Conservation (phyloP, 176 grass and related monocot species). For the Phyllostachys edulis region DNA sequence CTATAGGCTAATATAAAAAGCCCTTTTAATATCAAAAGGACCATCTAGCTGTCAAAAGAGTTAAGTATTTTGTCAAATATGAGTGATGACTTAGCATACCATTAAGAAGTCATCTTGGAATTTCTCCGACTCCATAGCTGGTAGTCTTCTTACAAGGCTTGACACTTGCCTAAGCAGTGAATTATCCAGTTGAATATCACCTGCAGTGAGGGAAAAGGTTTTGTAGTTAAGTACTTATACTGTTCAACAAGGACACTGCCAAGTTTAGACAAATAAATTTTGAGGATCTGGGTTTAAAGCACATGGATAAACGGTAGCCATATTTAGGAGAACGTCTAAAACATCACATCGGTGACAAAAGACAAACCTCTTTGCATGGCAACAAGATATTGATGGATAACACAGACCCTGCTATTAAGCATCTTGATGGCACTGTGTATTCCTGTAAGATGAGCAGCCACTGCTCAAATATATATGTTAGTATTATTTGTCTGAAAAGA, state of each 20-base stretch:
- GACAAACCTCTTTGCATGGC: constrained; percentile 84
- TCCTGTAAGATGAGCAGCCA: constrained; percentile 98
- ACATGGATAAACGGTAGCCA: constrained; percentile 16
- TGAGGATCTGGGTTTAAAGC: not conserved
- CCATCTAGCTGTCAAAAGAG: not conserved
- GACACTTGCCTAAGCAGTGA: constrained; percentile 94
- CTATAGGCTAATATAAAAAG: not conserved
- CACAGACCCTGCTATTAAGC: constrained; percentile 89
- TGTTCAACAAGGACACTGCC: not conserved
- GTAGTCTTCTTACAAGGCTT: constrained; percentile 93
- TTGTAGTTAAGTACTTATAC: not conserved
- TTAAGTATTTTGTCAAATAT: not conserved
- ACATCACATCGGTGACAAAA: constrained; percentile 17
- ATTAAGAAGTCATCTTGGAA: constrained; percentile 96
- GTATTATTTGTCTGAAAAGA: constrained; percentile 18
- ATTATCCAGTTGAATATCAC: constrained; percentile 82
- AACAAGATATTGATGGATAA: constrained; percentile 94
- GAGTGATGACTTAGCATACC: constrained; percentile 44
- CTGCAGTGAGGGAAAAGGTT: constrained; percentile 34
- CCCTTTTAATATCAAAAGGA: not conserved
- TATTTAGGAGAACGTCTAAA: not conserved
- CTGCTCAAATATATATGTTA: constrained; percentile 58
- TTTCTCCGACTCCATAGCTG: constrained; percentile 91
- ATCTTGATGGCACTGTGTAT: constrained; percentile 99
- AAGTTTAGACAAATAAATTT: not conserved